These are phyloP conservation scores for Drechslerella coelobrocha DNA, from an alignment of 2,329 filamentous ascomycete genomes.

Conservation along the genomic window DNA sequence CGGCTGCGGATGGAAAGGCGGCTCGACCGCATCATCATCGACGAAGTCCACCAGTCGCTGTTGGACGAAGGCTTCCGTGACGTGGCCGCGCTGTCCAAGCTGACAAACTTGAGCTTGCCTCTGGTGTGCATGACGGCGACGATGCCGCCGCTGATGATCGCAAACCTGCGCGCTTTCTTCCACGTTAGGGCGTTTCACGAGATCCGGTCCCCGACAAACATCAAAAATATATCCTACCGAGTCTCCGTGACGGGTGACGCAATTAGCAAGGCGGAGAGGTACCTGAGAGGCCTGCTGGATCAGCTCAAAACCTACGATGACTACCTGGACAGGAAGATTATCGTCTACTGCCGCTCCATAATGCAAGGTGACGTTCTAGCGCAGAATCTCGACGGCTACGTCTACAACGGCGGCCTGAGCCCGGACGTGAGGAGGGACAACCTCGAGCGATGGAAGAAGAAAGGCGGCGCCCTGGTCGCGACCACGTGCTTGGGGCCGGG, in stretches of 20 bases:
- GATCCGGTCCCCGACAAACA: conserved; percentile 8
- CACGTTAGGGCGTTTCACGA: background rate
- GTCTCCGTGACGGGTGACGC: background rate
- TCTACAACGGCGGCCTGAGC: background rate
- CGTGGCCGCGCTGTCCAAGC: background rate
- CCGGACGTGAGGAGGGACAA: background rate
- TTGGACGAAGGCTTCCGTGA: conserved; percentile 16
- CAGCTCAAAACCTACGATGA: too few species aligned
- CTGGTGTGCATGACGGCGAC: conserved; percentile 15
- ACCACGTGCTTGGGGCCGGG: conserved; percentile 5
- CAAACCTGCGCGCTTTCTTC: conserved; percentile 1
- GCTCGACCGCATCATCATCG: conserved; percentile 8
- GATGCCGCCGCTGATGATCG: background rate
- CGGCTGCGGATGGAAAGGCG: background rate
- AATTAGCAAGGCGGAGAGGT: background rate
- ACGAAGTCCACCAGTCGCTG: conserved; percentile 9
- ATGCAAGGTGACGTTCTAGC: too few species aligned
- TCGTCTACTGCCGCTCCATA: too few species aligned
- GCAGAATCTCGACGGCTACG: too few species aligned
- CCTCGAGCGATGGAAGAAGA: background rate
- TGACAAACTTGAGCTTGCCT: conserved; percentile 6
- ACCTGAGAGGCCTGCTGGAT: background rate
- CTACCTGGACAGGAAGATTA: too few species aligned
- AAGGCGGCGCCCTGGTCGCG: background rate
- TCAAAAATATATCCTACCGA: conserved; percentile 1